Evolutionary conservation across 331 rosid species (phyloP), one percentile per base, ranked within the genome.

Genomic region (Saraca asoca): DNA sequence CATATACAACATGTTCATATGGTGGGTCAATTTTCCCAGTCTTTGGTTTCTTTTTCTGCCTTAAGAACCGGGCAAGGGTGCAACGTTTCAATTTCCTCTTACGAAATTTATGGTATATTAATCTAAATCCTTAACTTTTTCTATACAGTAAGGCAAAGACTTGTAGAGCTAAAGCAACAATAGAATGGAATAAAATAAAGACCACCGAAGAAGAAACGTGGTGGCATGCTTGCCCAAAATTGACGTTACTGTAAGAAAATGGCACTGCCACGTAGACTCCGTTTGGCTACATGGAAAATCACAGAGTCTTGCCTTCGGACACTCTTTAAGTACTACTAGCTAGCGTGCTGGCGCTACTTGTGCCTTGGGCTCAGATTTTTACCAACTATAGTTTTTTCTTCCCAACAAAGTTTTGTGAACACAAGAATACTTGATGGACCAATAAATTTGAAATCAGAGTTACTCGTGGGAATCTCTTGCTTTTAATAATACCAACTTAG

Each of bases 1-100:
- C 71, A 56, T 85, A 69, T 79, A 78, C 62, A 24, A 24, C 31
- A 24, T 24, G 64, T 87, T 80, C 85, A 56, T 31, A 31, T 75
- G 73, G 76, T 81, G 88, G 79, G 79, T 73, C 76, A 69, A 10
- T 24, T 31, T 1, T 59, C 55, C 64, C 24, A 54, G 54, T 33
- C 13, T 42, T 41, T 42, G 39, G 15, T 37, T 46, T 14, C 59
- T 50, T 74, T 72, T 75, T 68, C 52, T 24, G 15, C 66, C 72
- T 51, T 7, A 72, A 64, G 70, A 63, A 51, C 69, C 39, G 75
- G 64, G 39, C 62, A 70, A 48, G 19, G 13, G 57, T 62, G 53
- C 9, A 7, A 19, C 14, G n/a, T 33, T 53, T 45, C 18, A 37
- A 13, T 38, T 45, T 29, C 33, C 29, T 29, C 60, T 70, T 38